These are phyloP conservation scores for Tetrapisispora phaffii DNA, from an alignment of 805 yeast species.

Conservation along the genomic window DNA sequence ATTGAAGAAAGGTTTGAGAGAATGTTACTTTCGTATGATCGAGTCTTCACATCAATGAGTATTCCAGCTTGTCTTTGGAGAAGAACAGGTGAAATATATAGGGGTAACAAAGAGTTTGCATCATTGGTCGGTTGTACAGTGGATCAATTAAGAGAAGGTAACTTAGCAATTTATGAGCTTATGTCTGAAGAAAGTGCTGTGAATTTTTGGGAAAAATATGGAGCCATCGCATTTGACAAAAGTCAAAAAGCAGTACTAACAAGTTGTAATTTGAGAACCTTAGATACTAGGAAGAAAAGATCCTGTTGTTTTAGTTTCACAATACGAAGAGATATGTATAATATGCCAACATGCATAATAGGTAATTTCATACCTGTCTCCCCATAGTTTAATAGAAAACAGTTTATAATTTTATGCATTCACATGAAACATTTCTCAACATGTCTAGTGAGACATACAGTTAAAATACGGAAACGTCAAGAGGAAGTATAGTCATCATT, in stretches of 20 bases:
- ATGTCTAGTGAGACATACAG: too few species aligned
- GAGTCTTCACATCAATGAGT: conserved; percentile 95
- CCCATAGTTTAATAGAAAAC: conserved; percentile 2
- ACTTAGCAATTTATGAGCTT: conserved; percentile 80
- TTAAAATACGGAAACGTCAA: too few species aligned
- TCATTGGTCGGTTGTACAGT: conserved; percentile 80
- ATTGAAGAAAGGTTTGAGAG: conserved; percentile 93
- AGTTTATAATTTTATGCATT: neutral
- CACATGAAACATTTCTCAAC: too few species aligned
- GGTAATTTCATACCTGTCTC: conserved; percentile 85
- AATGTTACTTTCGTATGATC: conserved; percentile 83
- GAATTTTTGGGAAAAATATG: conserved; percentile 95
- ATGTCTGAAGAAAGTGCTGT: conserved; percentile 96
- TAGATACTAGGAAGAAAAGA: conserved; percentile 68
- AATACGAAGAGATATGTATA: conserved; percentile 82
- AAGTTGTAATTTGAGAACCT: conserved; percentile 76
- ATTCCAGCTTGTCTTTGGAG: conserved; percentile 97
- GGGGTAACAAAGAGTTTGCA: conserved; percentile 95
- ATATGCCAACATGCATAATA: conserved; percentile 91
- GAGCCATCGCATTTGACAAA: conserved; percentile 90
- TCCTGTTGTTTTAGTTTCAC: conserved; percentile 93
- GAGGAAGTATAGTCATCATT: too few species aligned
- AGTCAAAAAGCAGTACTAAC: conserved; percentile 92
- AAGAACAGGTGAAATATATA: conserved; percentile 88
- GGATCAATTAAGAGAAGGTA: conserved; percentile 87